Evolutionary conservation across 345 rosid species (phyloP), one percentile per base, ranked within the genome.

Genomic region (Aegle marmelos): DNA sequence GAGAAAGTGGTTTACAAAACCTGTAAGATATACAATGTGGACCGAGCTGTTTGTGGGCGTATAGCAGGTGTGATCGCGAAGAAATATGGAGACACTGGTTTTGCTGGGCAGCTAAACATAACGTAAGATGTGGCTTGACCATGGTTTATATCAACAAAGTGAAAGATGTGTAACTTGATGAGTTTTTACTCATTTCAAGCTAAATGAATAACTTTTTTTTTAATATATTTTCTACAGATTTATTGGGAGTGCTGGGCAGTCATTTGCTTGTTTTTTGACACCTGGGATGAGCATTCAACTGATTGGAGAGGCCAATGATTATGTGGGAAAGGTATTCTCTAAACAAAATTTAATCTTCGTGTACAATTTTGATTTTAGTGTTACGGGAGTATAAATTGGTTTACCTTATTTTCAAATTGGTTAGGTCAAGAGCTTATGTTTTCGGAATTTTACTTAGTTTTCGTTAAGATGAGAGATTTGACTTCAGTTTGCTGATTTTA

Each of bases 11-110:
- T 91, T 64, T 76, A 85, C 7, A 94, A 94, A 84, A 96, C 97
- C 11, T 28, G 89, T 45, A 87, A 85, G 70, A 94, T 96, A 89
- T 88, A 82, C 91, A 96, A 96, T 79, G 87, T 96, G 81, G 97
- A 96, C 84, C 99, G 98, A 74, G 97, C 99, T 8, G 97, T 82
- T 79, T 96, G 98, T 86, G 97, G 99, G 76, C 97, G 99, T 65
- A 56, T 92, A 81, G 93, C 98, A 36, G 99, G 99, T 16, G 97
- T 81, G 50, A 78, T 94, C 25, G 99, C 99, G 33, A 94, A 92
- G 89, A 96, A 90, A 79, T 94, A 96, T 79, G 99, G 99, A 45
- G 98, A 96, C 84, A 91, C 97, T 75, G 98, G 99, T 75, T 96
- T 96, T 83, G 98, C 99, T 0, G 99, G 99, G 80, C 98, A 94